Percentiles rank a stretch among this genome's conserved stretches.
phyloP scores from a whole-genome alignment of 2,329 filamentous ascomycete genomes.

The Pseudocercospora crystallina region DNA sequence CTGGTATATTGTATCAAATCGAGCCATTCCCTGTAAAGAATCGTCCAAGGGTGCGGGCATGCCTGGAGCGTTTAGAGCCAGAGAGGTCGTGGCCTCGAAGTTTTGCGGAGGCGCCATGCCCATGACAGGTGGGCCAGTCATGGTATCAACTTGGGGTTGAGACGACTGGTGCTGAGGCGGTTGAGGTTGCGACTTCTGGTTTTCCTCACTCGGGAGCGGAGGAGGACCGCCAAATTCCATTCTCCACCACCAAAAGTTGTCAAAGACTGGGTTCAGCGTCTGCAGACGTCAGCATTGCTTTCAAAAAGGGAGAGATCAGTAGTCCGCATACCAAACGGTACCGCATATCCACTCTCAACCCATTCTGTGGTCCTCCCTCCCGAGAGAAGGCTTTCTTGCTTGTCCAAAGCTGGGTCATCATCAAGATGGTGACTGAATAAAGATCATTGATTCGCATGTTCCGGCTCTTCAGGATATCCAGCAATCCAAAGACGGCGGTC shows the following conservation, averaged over 20 bases:
- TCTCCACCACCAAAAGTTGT: constrained; percentile 13
- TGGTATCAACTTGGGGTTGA: background rate
- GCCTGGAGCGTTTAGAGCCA: background rate
- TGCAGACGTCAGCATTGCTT: background rate
- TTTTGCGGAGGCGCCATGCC: no score
- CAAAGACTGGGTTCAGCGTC: constrained; percentile 6
- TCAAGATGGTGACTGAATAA: background rate
- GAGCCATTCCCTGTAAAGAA: background rate
- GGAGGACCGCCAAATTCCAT: constrained; percentile 3
- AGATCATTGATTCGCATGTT: background rate
- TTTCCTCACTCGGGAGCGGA: background rate
- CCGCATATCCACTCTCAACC: constrained; percentile 6
- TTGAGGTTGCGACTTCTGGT: background rate
- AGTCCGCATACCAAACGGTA: constrained; percentile 1
- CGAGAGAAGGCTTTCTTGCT: constrained; percentile 9
- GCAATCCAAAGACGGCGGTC: constrained; percentile 1
- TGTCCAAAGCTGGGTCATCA: constrained; percentile 8
- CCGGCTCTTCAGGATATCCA: constrained; percentile 2
- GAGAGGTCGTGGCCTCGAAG: background rate
- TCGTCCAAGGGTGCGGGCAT: background rate
- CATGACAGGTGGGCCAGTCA: no score
- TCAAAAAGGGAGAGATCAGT: background rate
- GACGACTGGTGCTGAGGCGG: background rate
- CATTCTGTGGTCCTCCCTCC: constrained; percentile 8
- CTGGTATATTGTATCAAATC: constrained; percentile 2